These are phyloP conservation scores for Aspergillus sp. DNA, from an alignment of 2,329 filamentous ascomycete genomes.

Conservation along the genomic window DNA sequence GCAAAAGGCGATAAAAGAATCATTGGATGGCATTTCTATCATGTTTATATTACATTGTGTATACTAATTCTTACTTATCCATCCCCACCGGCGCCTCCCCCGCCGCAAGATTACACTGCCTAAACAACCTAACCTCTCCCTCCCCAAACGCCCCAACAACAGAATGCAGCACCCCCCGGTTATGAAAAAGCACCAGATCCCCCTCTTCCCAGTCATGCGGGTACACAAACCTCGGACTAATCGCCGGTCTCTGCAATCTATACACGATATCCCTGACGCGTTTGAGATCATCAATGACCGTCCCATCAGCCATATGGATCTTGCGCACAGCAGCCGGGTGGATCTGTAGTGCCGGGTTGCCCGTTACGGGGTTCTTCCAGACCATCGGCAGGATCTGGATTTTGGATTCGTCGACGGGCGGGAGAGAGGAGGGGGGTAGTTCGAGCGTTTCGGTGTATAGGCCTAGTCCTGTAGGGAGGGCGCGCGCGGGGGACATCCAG, in stretches of 20 bases:
- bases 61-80: too few relatives aligned
- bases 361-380: conserved; percentile 74
- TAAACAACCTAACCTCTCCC: conserved; percentile 72
- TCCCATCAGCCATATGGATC: conserved; percentile 66
- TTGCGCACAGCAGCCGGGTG: conserved; percentile 71
- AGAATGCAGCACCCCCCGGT: conserved; percentile 71
- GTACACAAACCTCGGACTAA: conserved; percentile 68
- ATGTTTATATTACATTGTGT: too few relatives aligned
- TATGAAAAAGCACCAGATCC: conserved; percentile 76
- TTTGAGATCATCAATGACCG: conserved; percentile 66
- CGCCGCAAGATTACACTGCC: conserved; percentile 75
- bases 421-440: conserved; percentile 59
- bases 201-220: conserved; percentile 76
- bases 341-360: conserved; percentile 67
- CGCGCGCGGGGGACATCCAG: conserved; percentile 72
- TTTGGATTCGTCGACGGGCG: conserved; percentile 63
- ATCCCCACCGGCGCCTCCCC: conserved; percentile 15
- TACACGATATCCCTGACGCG: conserved; percentile 71
- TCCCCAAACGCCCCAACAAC: conserved; percentile 73
- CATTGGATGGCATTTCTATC: too few relatives aligned
- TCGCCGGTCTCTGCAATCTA: conserved; percentile 68
- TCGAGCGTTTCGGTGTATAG: conserved; percentile 67
- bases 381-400: conserved; percentile 73
- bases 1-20: too few relatives aligned
- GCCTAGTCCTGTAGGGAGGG: conserved; percentile 69